Evolutionary conservation across 768 basidiomycete genomes (phyloP).

Genomic region (Trametes punicea): DNA sequence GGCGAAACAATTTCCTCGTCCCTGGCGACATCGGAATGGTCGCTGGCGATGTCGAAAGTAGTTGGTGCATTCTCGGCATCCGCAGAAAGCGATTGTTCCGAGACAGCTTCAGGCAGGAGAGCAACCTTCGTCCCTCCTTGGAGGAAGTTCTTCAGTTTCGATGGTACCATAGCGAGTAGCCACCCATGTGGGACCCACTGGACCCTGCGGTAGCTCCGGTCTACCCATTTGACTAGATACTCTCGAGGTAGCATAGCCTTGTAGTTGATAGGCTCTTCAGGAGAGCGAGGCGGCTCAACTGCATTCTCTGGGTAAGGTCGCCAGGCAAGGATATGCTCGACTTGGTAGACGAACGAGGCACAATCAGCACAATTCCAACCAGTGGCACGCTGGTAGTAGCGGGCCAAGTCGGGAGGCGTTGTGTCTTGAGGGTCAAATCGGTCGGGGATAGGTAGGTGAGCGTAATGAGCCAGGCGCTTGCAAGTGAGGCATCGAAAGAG

Average conservation of each 20-base stretch:
- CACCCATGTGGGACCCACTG: conserved; percentile 95
- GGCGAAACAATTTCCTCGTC: conserved; percentile 23
- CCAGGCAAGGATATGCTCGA: conserved; percentile 93
- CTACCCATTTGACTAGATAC: conserved; percentile 90
- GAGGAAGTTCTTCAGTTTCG: conserved; percentile 77
- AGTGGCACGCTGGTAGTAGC: conserved; percentile 52
- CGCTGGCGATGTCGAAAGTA: conserved; percentile 40
- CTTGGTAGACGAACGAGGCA: conserved; percentile 57
- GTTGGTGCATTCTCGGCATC: conserved; percentile 26
- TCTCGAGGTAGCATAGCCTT: conserved; percentile 75
- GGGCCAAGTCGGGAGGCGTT: conserved; percentile 45
- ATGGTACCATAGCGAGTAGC: conserved; percentile 64
- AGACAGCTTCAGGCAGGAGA: conserved; percentile 49
- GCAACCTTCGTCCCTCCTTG: conserved; percentile 63
- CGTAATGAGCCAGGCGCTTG: conserved; percentile 80
- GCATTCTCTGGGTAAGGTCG: conserved; percentile 71
- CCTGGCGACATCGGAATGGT: conserved; percentile 19
- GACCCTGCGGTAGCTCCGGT: conserved; percentile 70
- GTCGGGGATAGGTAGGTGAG: conserved; percentile 56
- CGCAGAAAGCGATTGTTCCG: conserved; percentile 33
- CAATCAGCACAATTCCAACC: conserved; percentile 79
- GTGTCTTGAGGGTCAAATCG: conserved; percentile 30
- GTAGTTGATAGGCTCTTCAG: conserved; percentile 43
- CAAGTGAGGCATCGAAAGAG: conserved; percentile 83
- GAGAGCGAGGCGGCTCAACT: conserved; percentile 44